These are phyloP conservation scores for Sarocladium kiliense DNA, from an alignment of 2,329 filamentous ascomycete species.

Conservation along the genomic window DNA sequence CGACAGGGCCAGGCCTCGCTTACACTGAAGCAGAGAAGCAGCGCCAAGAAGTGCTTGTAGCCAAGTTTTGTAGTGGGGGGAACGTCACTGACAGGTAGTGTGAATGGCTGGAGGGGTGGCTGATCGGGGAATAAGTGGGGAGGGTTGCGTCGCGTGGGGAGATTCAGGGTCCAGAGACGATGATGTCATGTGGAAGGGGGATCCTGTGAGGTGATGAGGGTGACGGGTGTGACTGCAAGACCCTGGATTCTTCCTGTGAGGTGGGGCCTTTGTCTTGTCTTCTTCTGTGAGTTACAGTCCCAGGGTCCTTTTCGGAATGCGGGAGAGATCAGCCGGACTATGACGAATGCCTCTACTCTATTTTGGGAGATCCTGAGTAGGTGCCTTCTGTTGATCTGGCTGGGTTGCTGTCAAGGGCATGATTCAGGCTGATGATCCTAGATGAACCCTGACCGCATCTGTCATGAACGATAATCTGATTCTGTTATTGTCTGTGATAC, in stretches of 20 bases:
- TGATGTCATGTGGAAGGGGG: conserved; percentile 3
- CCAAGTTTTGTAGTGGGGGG: conserved; percentile 8
- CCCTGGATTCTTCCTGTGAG: background rate
- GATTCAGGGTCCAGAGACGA: conserved; percentile 1
- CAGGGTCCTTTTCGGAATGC: background rate
- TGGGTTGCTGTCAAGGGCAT: no score
- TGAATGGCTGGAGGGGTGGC: background rate
- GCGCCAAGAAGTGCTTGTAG: conserved; percentile 1
- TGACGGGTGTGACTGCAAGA: background rate
- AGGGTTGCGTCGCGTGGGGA: background rate
- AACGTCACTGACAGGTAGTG: background rate
- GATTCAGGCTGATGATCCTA: conserved; percentile 11
- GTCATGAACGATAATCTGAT: background rate
- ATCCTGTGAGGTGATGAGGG: no score
- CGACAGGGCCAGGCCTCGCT: background rate
- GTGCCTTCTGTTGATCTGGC: no score
- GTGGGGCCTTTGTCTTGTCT: no score
- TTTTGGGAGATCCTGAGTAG: no score
- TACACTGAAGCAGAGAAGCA: background rate
- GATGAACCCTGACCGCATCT: background rate
- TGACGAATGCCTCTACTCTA: no score
- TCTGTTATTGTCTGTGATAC: background rate
- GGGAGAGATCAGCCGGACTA: background rate
- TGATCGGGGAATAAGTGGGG: background rate
- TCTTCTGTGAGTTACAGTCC: no score